Conservation (phyloP, 2,329 filamentous ascomycete genomes). For the Cercospora brassicicola region DNA sequence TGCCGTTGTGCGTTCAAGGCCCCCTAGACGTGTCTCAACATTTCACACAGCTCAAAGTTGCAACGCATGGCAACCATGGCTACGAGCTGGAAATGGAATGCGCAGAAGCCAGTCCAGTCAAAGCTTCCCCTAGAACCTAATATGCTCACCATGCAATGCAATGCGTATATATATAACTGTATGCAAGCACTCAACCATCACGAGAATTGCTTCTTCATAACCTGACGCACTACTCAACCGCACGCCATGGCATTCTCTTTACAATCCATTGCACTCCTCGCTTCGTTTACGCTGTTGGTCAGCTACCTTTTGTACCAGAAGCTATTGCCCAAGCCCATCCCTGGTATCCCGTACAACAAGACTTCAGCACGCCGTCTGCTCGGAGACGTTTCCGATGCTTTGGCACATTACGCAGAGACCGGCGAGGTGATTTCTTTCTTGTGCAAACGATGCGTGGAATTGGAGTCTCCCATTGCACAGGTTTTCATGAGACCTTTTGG, state of each 20-base stretch:
- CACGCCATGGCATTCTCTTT: background rate
- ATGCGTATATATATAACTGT: background rate
- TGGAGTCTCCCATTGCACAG: slow-evolving; percentile 8
- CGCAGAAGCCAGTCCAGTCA: background rate
- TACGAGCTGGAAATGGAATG: background rate
- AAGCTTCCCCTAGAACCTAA: background rate
- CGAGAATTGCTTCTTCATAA: background rate
- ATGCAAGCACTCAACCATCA: background rate
- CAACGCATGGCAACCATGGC: background rate
- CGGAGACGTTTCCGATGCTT: background rate
- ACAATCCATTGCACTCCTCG: background rate
- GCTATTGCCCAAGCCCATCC: slow-evolving; percentile 5
- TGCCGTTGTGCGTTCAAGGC: background rate
- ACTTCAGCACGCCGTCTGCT: slow-evolving; percentile 1
- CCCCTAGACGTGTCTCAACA: background rate
- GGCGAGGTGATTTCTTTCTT: background rate
- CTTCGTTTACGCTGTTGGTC: background rate
- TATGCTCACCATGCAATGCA: background rate
- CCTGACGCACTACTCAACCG: background rate
- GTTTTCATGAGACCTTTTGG: slow-evolving; percentile 10
- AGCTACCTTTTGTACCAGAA: background rate
- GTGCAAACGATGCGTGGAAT: background rate
- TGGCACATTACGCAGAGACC: slow-evolving; percentile 1
- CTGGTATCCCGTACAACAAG: slow-evolving; percentile 8
- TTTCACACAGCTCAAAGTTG: background rate